phyloP scores from a whole-genome alignment of 2,329 filamentous ascomycete genomes.

The Fusarium poae region DNA sequence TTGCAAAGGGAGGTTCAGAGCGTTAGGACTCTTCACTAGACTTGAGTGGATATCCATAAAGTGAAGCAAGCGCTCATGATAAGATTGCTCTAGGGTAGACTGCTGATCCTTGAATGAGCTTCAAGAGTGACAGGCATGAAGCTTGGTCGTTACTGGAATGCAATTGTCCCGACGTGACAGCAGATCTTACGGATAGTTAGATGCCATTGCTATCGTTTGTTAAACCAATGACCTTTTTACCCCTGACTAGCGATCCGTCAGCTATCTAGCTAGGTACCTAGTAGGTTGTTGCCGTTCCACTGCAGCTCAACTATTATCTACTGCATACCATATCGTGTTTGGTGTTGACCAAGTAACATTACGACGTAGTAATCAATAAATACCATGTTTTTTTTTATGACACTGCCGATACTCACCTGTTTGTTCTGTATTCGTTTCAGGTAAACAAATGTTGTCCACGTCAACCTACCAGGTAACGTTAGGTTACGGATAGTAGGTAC shows the following conservation, averaged over 20 bases:
- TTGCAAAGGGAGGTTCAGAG: constrained; percentile 18
- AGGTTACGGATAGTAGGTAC: too few relatives aligned
- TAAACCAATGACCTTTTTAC: background rate
- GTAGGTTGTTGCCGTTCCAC: background rate
- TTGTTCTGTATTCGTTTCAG: constrained; percentile 1
- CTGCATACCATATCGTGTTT: background rate
- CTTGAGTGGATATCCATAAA: constrained; percentile 13
- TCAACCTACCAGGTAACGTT: background rate
- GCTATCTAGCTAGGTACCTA: background rate
- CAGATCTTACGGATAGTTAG: background rate
- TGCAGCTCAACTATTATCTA: constrained; percentile 6
- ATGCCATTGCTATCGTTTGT: background rate
- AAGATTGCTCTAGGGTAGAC: constrained; percentile 26
- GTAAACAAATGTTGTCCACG: background rate
- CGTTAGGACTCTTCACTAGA: background rate
- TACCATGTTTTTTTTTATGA: background rate
- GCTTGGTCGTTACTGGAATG: constrained; percentile 24
- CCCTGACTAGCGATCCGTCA: constrained; percentile 24
- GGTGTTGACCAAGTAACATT: constrained; percentile 29
- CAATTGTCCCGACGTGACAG: background rate
- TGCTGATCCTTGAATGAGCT: background rate
- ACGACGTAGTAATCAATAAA: background rate
- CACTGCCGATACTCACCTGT: background rate
- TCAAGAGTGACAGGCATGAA: constrained; percentile 20
- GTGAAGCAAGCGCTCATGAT: constrained; percentile 34